Conservation (phyloP, 495 filamentous ascomycete genomes). For the Geopyxis carbonaria region DNA sequence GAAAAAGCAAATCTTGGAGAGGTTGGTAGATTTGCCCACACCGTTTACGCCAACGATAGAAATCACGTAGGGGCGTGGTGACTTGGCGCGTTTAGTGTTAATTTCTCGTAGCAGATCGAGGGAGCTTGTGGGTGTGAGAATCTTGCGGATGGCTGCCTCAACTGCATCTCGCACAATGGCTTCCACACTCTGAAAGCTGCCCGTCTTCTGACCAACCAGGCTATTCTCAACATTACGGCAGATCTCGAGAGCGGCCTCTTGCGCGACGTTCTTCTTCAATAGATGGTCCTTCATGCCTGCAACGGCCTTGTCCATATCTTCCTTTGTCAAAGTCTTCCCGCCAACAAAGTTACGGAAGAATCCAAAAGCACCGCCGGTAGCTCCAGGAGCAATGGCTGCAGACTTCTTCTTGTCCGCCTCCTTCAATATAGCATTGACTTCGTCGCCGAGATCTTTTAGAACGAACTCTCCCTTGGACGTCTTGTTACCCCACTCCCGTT, state of each 20-base stretch:
- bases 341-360: conserved; percentile 90
- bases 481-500: conserved; percentile 63
- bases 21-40: conserved; percentile 91
- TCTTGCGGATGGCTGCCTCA: conserved; percentile 78
- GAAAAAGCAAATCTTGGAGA: conserved; percentile 95
- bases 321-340: conserved; percentile 73
- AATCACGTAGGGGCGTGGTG: conserved; percentile 71
- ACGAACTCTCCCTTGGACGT: conserved; percentile 85
- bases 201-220: conserved; percentile 78
- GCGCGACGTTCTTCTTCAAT: conserved; percentile 86
- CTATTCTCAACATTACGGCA: conserved; percentile 83
- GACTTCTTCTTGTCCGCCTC: conserved; percentile 48
- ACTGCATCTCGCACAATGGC: conserved; percentile 64
- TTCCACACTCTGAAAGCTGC: conserved; percentile 78
- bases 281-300: conserved; percentile 93
- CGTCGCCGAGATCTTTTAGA: conserved; percentile 77
- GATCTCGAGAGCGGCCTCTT: conserved; percentile 78
- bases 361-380: conserved; percentile 30
- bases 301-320: conserved; percentile 77
- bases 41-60: conserved; percentile 97
- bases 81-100: conserved; percentile 45
- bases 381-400: conserved; percentile 28
- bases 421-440: conserved; percentile 76
- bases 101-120: conserved; percentile 90
- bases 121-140: conserved; percentile 86